Percentiles rank a stretch among this genome's conserved stretches.
phyloP scores from a whole-genome alignment of 371 early-diverging fungal genomes.

The Lichtheimia corymbifera region DNA sequence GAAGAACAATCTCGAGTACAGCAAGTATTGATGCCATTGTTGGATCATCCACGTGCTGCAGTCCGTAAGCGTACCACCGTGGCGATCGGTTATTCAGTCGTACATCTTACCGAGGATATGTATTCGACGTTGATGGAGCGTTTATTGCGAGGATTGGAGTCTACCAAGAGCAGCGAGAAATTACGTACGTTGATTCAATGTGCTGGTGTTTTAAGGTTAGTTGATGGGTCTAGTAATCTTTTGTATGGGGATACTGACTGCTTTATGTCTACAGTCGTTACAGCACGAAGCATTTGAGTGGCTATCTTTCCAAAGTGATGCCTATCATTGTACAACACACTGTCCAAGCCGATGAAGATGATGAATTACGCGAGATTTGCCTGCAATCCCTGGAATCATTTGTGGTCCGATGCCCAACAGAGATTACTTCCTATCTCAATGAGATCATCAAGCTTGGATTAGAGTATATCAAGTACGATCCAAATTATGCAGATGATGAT shows the following conservation, averaged over 20 bases:
- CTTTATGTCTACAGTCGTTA: constrained; percentile 61
- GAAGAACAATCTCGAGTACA: constrained; percentile 64
- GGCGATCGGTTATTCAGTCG: constrained; percentile 76
- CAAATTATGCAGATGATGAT: constrained; percentile 87
- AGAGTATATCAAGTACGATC: constrained; percentile 82
- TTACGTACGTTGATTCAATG: constrained; percentile 74
- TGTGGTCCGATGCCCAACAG: constrained; percentile 76
- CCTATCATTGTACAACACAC: constrained; percentile 65
- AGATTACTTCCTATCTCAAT: constrained; percentile 63
- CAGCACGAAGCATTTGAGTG: constrained; percentile 69
- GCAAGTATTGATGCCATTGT: constrained; percentile 63
- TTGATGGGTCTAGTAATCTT: too few relatives aligned
- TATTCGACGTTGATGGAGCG: constrained; percentile 63
- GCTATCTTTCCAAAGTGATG: constrained; percentile 66
- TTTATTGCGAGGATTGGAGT: constrained; percentile 36
- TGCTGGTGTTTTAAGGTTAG: constrained; percentile 73
- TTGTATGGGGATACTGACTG: neutral
- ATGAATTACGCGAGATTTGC: constrained; percentile 85
- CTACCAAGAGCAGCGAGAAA: constrained; percentile 60
- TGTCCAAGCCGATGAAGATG: constrained; percentile 66
- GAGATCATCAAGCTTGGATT: constrained; percentile 65
- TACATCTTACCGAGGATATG: constrained; percentile 68
- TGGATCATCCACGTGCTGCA: constrained; percentile 76
- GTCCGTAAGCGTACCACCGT: constrained; percentile 82
- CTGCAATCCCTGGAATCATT: constrained; percentile 86